Base-by-base conservation (phyloP, 75 land plant genomes). In the Pseudotsuga menziesii region DNA sequence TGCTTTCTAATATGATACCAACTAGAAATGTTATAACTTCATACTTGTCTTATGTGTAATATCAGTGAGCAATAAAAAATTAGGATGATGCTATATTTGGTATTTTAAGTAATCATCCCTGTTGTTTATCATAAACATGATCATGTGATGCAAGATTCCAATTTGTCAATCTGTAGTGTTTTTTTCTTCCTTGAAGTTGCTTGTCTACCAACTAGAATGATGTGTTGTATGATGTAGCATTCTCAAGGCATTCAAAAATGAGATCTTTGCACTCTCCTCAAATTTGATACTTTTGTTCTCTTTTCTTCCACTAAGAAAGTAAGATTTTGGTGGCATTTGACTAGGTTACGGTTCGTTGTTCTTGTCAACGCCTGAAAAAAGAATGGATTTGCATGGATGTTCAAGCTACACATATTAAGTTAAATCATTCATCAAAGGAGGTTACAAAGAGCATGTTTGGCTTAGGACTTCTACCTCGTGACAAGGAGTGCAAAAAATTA, bases 351-450 rank as follows among this genome's bases (percentile, higher is more conserved):
- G 98, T 92, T 55, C 93, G 99, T 27, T 97, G 99, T 88, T 80
- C 80, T 78, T 97, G 99, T 77, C 92, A 85, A 58, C 91, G 84
- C 58, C 62, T 94, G 54, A 94, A 89, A 77, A 92, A 87, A 76
- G 99, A 92, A 52, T 91, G 93, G 98, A 71, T 78, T 29, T 97
- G 99, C 78, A 85, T 81, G 61, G 94, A 97, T 76, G 99, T 91
- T 48, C 97, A 92, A 83, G 82, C 83, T 61, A 90, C 95, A 11
- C 82, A 88, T 71, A 78, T 56, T 15, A 77, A 75, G 54, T 59
- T 67, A 77, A 86, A 84, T 70, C 74, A 67, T 67, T 81, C 81
- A 69, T 82, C 85, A 58, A 84, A 81, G 79, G 91, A 84, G 56
- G 57, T 86, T 69, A 19, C 83, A 12, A 93, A 86, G 66, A 83